phyloP scores from a whole-genome alignment of 1,284 basidiomycete species.

The Xanthoconium separans region DNA sequence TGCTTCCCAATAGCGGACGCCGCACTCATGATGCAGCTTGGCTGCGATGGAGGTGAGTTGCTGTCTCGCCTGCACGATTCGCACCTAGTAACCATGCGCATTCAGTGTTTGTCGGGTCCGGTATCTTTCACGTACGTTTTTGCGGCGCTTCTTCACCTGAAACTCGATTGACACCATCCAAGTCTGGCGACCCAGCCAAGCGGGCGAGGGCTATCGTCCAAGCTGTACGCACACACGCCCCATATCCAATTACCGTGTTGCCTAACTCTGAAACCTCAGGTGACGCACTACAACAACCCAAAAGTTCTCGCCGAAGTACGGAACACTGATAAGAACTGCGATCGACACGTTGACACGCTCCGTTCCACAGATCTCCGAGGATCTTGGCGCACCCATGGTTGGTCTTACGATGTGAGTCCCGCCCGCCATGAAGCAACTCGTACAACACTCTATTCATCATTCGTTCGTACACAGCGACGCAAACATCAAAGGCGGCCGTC shows the following conservation, averaged over 20 bases:
- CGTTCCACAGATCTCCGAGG: constrained; percentile 69
- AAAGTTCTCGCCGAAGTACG: constrained; percentile 76
- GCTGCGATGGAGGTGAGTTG: constrained; percentile 88
- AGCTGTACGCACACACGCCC: constrained; percentile 58
- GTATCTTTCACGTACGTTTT: constrained; percentile 82
- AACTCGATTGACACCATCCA: constrained; percentile 17
- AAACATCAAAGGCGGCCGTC: constrained; percentile 63
- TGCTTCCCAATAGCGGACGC: constrained; percentile 72
- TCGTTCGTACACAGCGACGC: constrained; percentile 46
- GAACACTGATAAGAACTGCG: neutral
- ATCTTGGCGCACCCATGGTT: constrained; percentile 91
- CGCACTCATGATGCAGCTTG: constrained; percentile 99
- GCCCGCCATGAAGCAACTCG: constrained; percentile 3
- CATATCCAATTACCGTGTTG: neutral
- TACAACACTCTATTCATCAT: constrained; percentile 1
- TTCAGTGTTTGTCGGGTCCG: constrained; percentile 89
- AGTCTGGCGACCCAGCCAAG: constrained; percentile 94
- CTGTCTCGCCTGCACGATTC: constrained; percentile 4
- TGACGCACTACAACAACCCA: constrained; percentile 96
- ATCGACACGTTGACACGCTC: constrained; percentile 6
- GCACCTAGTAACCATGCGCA: constrained; percentile 11
- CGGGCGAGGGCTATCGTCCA: constrained; percentile 97
- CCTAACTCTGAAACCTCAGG: constrained; percentile 38
- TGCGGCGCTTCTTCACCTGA: neutral
- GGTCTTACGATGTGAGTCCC: constrained; percentile 80